These are phyloP conservation scores for Dendrobium chrysotoxum DNA, from an alignment of 106 monocot genomes.

Conservation along the genomic window DNA sequence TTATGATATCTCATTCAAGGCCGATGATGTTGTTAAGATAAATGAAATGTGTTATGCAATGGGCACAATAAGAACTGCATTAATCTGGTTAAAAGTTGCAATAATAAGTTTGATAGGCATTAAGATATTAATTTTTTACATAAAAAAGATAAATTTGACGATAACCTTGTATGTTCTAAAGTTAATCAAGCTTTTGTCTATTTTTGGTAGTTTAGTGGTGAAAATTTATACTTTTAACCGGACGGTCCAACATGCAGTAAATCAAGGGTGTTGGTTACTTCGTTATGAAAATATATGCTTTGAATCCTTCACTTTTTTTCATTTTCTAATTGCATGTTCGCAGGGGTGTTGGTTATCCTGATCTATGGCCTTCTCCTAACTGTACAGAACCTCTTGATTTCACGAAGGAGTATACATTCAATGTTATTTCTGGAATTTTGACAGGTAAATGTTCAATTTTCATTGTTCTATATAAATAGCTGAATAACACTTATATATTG, in stretches of 20 bases:
- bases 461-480: neutral
- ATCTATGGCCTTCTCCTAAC: conserved; percentile 85
- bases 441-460: conserved; percentile 36
- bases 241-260: neutral
- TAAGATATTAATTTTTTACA: neutral
- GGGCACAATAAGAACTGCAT: neutral
- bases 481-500: neutral
- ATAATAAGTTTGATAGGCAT: neutral
- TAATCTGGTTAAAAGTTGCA: neutral
- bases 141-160: neutral
- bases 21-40: neutral
- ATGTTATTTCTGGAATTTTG: conserved; percentile 89
- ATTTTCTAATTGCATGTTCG: conserved; percentile 1
- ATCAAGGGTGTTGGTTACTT: no score
- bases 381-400: conserved; percentile 95
- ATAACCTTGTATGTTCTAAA: neutral
- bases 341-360: conserved; percentile 92
- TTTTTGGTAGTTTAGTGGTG: neutral
- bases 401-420: conserved; percentile 87
- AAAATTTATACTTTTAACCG: neutral
- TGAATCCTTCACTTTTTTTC: neutral
- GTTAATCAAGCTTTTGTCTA: neutral
- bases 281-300: neutral
- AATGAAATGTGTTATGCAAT: neutral
- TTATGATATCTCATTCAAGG: neutral